These are phyloP conservation scores for Talaromyces albobiverticillius DNA, from an alignment of 2,329 filamentous ascomycete species.

Conservation along the genomic window DNA sequence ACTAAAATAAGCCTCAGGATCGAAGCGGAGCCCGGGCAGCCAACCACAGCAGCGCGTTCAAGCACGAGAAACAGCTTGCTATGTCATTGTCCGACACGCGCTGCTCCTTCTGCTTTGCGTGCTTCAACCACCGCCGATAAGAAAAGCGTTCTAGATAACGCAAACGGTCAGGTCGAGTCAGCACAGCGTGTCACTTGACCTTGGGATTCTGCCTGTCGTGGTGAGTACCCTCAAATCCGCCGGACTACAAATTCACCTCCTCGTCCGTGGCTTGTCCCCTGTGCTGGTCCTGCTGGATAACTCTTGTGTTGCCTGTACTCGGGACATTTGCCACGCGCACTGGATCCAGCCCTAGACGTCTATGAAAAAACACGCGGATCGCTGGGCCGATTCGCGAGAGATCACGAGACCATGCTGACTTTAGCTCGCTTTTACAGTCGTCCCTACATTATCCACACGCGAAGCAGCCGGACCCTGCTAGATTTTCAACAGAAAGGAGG, in stretches of 20 bases:
- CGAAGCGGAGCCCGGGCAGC: neutral
- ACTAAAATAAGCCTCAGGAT: too few species aligned
- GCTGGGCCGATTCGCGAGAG: constrained; percentile 16
- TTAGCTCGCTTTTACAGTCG: constrained; percentile 36
- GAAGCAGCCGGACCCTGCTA: constrained; percentile 35
- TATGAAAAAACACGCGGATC: neutral
- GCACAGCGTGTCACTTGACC: constrained; percentile 4
- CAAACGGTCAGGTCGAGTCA: constrained; percentile 7
- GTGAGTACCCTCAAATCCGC: neutral
- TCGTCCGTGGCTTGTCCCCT: neutral
- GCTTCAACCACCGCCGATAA: neutral
- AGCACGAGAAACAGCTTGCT: constrained; percentile 14
- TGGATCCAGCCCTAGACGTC: neutral
- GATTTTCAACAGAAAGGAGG: constrained; percentile 35
- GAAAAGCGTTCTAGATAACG: constrained; percentile 1
- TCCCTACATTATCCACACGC: constrained; percentile 28
- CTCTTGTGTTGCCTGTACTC: neutral
- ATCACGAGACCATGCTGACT: constrained; percentile 34
- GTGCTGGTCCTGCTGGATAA: neutral
- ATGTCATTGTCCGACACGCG: neutral
- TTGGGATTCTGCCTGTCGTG: neutral
- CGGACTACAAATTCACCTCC: too few species aligned
- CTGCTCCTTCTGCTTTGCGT: neutral
- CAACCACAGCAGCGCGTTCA: constrained; percentile 10
- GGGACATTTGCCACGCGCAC: neutral